Base-by-base conservation (phyloP, 768 basidiomycete genomes). In the Lanmaoa pseudosensibilis region DNA sequence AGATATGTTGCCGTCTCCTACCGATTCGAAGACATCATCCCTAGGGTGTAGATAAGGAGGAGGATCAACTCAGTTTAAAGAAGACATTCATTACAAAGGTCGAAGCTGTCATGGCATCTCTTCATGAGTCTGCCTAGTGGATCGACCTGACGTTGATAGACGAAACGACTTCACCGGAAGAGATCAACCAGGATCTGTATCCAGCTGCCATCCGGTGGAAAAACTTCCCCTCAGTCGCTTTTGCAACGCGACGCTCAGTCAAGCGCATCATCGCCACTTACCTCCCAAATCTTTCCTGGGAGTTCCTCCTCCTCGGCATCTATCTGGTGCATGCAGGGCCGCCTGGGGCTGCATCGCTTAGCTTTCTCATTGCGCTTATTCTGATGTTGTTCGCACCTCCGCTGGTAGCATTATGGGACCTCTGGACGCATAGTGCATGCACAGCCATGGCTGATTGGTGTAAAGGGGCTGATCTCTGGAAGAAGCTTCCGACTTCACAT, bases 381-480 rank as follows among this genome's bases (percentile, higher is more conserved):
- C 15, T 71, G 19, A 50, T 69, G 50, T 12, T 66, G 5, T 4
- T 48, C 1, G 44, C 66, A 1, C 67, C 60, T 16, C 5, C 52
- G 0, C 23, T 54, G 2, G 52, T 61, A 6, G 49, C 54, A 4
- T 69, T n/a, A 69, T 27, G 66, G 57, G 3, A 5, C n/a, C 8
- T 63, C 60, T 21, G 69, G 60, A 19, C 55, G 60, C 7, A 56
- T 66, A 21, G 52, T 58, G 3, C 48, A 46, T 0, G 60, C 60
- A 6, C 54, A 68, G 5, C 66, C 66, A 0, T 68, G 67, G 66
- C 16, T 69, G 0, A 6, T 68, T 18, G 66, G 66, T 2, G 60
- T 70, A 10, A 69, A 56, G n/a, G 66, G 69, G 10, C 18, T 69
- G 48, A 25, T 70, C 4, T 69, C 69, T 37, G 0, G 55, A 69